A percentile compares a stretch with the other conserved stretches of the same genome.
Evolutionary conservation across 306 rosid species (phyloP).

Genomic region (Cucurbita moschata): DNA sequence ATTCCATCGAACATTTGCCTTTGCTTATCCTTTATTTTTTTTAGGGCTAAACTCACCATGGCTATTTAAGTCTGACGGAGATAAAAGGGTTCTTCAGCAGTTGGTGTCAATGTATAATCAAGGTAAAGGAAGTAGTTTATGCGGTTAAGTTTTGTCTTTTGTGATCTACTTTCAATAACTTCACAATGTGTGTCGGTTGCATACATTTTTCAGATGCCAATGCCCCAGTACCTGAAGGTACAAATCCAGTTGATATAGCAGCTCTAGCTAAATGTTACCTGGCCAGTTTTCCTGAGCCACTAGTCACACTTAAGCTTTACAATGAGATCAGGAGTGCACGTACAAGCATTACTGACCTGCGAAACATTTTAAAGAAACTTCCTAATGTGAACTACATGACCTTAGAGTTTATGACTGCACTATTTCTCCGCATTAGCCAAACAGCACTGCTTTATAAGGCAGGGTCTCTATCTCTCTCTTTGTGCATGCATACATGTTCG

Average conservation of each 20-base stretch:
- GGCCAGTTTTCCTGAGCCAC: slow-evolving; percentile 94
- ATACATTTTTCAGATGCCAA: slow-evolving; percentile 36
- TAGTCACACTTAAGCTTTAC: slow-evolving; percentile 65
- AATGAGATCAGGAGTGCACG: slow-evolving; percentile 61
- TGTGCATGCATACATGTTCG: not conserved
- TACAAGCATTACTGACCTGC: slow-evolving; percentile 56
- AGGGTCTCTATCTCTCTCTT: slow-evolving; percentile 13
- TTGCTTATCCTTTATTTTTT: slow-evolving; percentile 11
- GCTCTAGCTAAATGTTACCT: slow-evolving; percentile 77
- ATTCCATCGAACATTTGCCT: slow-evolving; percentile 2
- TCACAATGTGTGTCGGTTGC: not conserved
- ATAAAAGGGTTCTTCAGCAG: slow-evolving; percentile 65
- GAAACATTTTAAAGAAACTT: slow-evolving; percentile 65
- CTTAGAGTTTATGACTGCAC: slow-evolving; percentile 75
- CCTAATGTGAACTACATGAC: slow-evolving; percentile 88
- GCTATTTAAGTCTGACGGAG: slow-evolving; percentile 77
- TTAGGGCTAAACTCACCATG: slow-evolving; percentile 61
- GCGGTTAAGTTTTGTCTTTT: not conserved
- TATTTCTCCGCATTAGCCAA: slow-evolving; percentile 76
- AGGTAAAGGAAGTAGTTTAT: slow-evolving; percentile 27
- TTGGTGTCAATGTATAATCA: slow-evolving; percentile 76
- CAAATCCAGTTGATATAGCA: slow-evolving; percentile 71
- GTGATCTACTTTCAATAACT: slow-evolving; percentile 9
- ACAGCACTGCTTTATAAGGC: slow-evolving; percentile 82
- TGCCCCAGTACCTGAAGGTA: slow-evolving; percentile 65